These are phyloP conservation scores for Cercospora sp. DNA, from an alignment of 2,329 filamentous ascomycete genomes.

Conservation along the genomic window DNA sequence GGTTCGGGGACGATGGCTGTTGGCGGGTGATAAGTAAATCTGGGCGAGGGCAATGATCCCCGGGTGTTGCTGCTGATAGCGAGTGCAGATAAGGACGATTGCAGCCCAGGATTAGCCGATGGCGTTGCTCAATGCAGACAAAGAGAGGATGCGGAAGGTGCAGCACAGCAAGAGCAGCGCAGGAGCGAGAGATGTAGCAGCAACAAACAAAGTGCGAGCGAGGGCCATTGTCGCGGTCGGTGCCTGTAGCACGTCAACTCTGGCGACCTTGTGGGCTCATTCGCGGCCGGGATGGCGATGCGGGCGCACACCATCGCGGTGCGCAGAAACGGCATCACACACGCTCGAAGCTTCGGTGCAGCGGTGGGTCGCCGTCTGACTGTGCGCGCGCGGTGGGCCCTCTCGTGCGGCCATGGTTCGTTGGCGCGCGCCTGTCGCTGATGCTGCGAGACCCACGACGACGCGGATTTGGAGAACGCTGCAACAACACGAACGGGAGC, in stretches of 20 bases:
- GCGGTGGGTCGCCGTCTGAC: background rate
- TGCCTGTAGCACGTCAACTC: background rate
- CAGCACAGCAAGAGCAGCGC: background rate
- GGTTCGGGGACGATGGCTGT: background rate
- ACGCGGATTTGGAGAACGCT: background rate
- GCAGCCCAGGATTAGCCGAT: background rate
- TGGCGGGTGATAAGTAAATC: background rate
- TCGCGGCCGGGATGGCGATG: background rate
- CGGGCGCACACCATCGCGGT: background rate
- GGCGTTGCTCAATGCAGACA: background rate
- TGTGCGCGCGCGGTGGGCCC: background rate
- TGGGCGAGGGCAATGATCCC: background rate
- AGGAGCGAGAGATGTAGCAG: background rate
- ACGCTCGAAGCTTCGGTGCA: background rate
- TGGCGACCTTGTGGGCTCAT: conserved; percentile 1
- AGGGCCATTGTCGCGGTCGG: background rate
- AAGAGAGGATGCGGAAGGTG: background rate
- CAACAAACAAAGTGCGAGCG: background rate
- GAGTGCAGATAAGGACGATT: background rate
- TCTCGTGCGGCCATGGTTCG: background rate
- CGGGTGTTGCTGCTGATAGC: background rate
- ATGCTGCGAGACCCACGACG: background rate
- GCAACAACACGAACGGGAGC: background rate
- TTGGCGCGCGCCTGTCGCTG: background rate
- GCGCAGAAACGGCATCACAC: background rate